Conservation (phyloP, 805 yeast species). For the Myxozyma geophila region DNA sequence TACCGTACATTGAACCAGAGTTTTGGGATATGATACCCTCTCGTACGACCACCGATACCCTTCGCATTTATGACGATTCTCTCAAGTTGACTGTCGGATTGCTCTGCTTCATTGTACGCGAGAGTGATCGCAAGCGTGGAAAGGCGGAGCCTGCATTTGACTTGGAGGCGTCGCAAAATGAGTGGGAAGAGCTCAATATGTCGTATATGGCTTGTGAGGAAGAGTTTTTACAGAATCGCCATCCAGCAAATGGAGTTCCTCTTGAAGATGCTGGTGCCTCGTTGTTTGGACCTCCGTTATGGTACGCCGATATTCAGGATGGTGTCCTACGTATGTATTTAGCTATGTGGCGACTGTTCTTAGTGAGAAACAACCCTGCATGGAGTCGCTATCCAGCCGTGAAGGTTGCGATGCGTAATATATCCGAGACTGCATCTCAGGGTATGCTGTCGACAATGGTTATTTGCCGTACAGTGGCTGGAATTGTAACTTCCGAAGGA, state of each 20-base stretch:
- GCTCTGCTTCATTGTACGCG: slow-evolving; percentile 16
- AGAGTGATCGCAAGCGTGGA: slow-evolving; percentile 21
- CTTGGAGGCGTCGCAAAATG: background rate
- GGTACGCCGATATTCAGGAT: slow-evolving; percentile 10
- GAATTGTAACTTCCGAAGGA: background rate
- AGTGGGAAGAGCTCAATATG: slow-evolving; percentile 14
- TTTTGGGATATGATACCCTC: slow-evolving; percentile 18
- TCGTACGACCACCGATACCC: slow-evolving; percentile 4
- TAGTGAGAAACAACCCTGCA: slow-evolving; percentile 22
- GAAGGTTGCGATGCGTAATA: slow-evolving; percentile 17
- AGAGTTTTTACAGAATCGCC: slow-evolving; percentile 10
- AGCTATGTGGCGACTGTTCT: slow-evolving; percentile 12
- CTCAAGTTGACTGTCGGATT: slow-evolving; percentile 11
- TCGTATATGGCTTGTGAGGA: background rate
- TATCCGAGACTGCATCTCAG: slow-evolving; percentile 7
- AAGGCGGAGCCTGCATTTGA: background rate
- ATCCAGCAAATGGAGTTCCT: slow-evolving; percentile 5
- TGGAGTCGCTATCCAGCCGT: slow-evolving; percentile 13
- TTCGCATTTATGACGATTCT: slow-evolving; percentile 13
- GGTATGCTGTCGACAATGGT: slow-evolving; percentile 10
- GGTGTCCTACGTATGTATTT: slow-evolving; percentile 16
- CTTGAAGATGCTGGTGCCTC: slow-evolving; percentile 6
- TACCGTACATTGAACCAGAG: slow-evolving; percentile 7
- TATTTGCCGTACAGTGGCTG: slow-evolving; percentile 15
- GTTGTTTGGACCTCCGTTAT: slow-evolving; percentile 15